phyloP scores from a whole-genome alignment of 1,284 basidiomycete species.

The Cryptococcus neoformans region DNA sequence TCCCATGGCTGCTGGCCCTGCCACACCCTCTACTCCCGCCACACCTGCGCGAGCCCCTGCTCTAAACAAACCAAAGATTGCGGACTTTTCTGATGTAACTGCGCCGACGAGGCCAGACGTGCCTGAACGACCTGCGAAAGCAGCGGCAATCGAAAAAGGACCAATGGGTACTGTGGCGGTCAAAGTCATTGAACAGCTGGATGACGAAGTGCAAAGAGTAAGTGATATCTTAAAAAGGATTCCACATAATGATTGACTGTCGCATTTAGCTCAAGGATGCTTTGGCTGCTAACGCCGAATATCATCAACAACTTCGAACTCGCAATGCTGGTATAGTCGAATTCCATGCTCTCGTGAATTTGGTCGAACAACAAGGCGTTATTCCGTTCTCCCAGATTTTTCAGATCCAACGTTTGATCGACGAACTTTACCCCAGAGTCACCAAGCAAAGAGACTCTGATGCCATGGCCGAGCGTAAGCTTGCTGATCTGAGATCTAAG shows the following conservation, averaged over 20 bases:
- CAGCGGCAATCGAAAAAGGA: constrained; percentile 8
- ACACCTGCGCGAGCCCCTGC: constrained; percentile 1
- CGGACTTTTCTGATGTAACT: neutral
- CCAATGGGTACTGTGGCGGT: constrained; percentile 33
- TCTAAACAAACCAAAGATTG: neutral
- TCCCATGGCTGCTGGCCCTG: constrained; percentile 10
- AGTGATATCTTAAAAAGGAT: constrained; percentile 4
- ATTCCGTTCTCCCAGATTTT: constrained; percentile 34
- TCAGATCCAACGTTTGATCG: constrained; percentile 25
- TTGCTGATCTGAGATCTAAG: constrained; percentile 50
- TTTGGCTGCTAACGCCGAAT: constrained; percentile 30
- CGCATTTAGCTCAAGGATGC: constrained; percentile 36
- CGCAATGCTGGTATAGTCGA: constrained; percentile 9
- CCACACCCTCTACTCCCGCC: constrained; percentile 12
- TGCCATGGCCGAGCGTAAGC: constrained; percentile 32
- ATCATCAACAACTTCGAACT: constrained; percentile 18
- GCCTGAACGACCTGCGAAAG: neutral
- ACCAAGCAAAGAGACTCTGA: constrained; percentile 26
- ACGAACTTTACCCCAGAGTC: constrained; percentile 30
- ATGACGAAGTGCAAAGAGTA: constrained; percentile 35
- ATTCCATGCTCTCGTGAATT: constrained; percentile 18
- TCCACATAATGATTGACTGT: neutral
- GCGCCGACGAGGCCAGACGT: neutral
- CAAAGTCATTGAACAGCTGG: constrained; percentile 45
- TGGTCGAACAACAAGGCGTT: constrained; percentile 35